Base-by-base conservation (phyloP, 148 eudicot species). In the Arctostaphylos glauca region DNA sequence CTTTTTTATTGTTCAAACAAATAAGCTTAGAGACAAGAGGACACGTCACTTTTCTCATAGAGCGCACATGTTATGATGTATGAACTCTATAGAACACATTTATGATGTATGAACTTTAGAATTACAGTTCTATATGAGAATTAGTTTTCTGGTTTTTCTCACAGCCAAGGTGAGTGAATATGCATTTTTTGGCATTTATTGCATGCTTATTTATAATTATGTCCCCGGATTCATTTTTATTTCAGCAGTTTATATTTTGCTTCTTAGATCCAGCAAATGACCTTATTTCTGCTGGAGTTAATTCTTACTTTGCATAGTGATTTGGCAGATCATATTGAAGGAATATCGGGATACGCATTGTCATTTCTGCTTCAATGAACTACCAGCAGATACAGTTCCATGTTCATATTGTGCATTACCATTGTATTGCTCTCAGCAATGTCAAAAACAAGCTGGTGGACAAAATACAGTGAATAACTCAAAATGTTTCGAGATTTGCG, bases 311-410 rank as follows among this genome's bases (percentile, higher is more conserved):
- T 59, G 77, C 25, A 80, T 48, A 41, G 46, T 78, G 77, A 60
- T 73, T 79, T 83, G 84, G 91, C 95, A 96, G 99, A 90, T 93
- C 79, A 91, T 94, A 81, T 83, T 90, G 88, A 96, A 94, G 94
- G 84, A 84, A 67, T 90, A 87, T 80, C 95, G 98, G 81, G 98
- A 92, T 25, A 94, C 94, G 58, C 97, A 96, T 87, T 96, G 99
- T 88, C 97, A 94, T 86, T 92, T 90, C 85, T 96, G 99, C 90
- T 90, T 94, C 77, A 91, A 89, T 87, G 91, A 93, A 82, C 91
- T 94, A 59, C 98, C 95, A 74, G 88, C 83, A 18, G 98, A 96
- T 85, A 81, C 84, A 50, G 90, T 94, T 81, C 94, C 95, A n/a
- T 96, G 99, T 89, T 23, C 88, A 18, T 90, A 90, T 31, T 96